A percentile compares a stretch with the other conserved stretches of the same genome.
Evolutionary conservation across 257 asterid genomes (phyloP).

Genomic region (Scutellaria baicalensis): DNA sequence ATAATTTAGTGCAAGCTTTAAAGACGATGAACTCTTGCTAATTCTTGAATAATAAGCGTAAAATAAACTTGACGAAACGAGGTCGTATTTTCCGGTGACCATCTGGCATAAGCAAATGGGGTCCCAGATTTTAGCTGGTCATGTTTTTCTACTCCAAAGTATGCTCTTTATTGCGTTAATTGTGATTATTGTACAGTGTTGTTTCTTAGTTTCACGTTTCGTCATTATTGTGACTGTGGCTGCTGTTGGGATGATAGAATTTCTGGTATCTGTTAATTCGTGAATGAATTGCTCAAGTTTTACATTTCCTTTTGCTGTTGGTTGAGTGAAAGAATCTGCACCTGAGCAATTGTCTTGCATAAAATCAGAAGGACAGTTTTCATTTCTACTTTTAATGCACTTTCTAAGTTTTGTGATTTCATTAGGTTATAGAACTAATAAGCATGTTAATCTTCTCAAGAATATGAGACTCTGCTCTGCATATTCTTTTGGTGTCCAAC

Average conservation of each 20-base stretch:
- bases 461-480: neutral
- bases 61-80: slow-evolving; percentile 71
- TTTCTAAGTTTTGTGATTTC: neutral
- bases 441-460: neutral
- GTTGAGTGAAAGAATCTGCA: too few relatives aligned
- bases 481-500: neutral
- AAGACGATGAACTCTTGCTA: too few relatives aligned
- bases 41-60: too few relatives aligned
- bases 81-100: slow-evolving; percentile 60
- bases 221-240: neutral
- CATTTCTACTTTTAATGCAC: neutral
- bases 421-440: neutral
- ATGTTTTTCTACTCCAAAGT: slow-evolving; percentile 63
- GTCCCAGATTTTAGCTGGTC: slow-evolving; percentile 44
- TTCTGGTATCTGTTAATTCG: too few relatives aligned
- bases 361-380: neutral
- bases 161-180: slow-evolving; percentile 15
- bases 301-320: too few relatives aligned
- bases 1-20: too few relatives aligned
- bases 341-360: neutral
- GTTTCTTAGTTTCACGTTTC: neutral
- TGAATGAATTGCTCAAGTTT: too few relatives aligned
- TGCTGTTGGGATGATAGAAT: neutral
- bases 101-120: slow-evolving; percentile 65
- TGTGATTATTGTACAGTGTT: neutral